phyloP scores from a whole-genome alignment of 164 flowering plant species.

The Macadamia tetraphylla region DNA sequence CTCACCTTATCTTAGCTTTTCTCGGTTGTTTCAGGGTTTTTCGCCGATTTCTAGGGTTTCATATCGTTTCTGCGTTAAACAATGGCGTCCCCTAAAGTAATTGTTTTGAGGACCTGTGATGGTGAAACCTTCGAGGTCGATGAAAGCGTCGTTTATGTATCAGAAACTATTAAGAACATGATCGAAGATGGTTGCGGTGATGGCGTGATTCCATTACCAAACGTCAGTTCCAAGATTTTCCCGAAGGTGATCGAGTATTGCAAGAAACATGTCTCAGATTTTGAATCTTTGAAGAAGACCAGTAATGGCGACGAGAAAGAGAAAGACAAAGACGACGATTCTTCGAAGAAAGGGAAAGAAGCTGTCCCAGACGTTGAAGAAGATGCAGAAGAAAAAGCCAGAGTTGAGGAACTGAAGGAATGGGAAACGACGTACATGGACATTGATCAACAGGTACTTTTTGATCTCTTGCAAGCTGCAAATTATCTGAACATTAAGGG shows the following conservation, averaged over 20 bases:
- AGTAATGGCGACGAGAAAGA: background rate
- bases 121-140: background rate
- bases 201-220: background rate
- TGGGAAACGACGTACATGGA: background rate
- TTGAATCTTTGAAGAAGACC: background rate
- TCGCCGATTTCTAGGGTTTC: too few relatives aligned
- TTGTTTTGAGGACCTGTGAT: background rate
- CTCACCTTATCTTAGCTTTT: too few relatives aligned
- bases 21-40: too few relatives aligned
- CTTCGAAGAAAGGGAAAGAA: too few relatives aligned
- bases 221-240: background rate
- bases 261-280: background rate
- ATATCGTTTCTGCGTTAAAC: too few relatives aligned
- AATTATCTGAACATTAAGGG: background rate
- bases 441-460: background rate
- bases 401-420: background rate
- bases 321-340: too few relatives aligned
- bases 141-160: background rate
- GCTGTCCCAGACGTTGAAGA: too few relatives aligned
- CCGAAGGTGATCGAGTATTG: background rate
- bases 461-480: background rate
- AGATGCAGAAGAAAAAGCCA: too few relatives aligned
- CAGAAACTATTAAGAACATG: background rate
- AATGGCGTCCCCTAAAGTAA: too few relatives aligned
- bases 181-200: background rate